Base-by-base conservation (phyloP, 495 filamentous ascomycete genomes). In the Acidomyces sp. region DNA sequence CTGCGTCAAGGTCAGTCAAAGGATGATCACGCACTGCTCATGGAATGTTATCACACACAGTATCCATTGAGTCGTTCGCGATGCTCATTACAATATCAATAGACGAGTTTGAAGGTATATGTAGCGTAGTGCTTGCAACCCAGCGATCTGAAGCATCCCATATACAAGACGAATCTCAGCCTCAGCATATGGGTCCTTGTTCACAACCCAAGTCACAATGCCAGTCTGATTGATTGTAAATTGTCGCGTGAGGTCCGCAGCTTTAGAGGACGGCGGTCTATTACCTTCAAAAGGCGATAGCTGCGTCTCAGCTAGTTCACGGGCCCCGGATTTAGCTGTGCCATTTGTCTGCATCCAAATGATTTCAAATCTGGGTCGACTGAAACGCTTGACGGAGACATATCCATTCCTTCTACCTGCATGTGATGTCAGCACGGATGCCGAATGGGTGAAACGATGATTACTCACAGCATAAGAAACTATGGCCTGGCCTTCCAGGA, bases 11-110 rank as follows among this genome's bases (percentile, higher is more conserved):
- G n/a, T n/a, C n/a, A n/a, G n/a, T n/a, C n/a, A n/a, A n/a, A n/a
- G n/a, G n/a, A n/a, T n/a, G n/a, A n/a, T n/a, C n/a, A n/a, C n/a
- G n/a, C n/a, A n/a, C n/a, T n/a, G n/a, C n/a, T n/a, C n/a, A n/a
- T n/a, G 18, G 7, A 40, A 39, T 23, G 25, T 9, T n/a, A 9
- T 34, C 20, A 26, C 43, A 2, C 41, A 50, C 46, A 34, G 13
- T 40, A 34, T 50, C 46, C 44, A 48, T 31, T 4, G 44, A 43
- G 29, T 43, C 38, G 35, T 48, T 36, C 22, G 48, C 44, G 12
- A 52, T 39, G 4, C 19, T 48, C 48, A 48, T 49, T 12, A 52
- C 34, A 16, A 48, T 28, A 39, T 52, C 48, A 28, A 52, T 30
- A 1, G 48, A 43, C 19, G 37, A 42, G 32, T 52, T 52, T 21